Conservation (phyloP, 192 early-diverging fungal genomes). For the Pilaira anomala region DNA sequence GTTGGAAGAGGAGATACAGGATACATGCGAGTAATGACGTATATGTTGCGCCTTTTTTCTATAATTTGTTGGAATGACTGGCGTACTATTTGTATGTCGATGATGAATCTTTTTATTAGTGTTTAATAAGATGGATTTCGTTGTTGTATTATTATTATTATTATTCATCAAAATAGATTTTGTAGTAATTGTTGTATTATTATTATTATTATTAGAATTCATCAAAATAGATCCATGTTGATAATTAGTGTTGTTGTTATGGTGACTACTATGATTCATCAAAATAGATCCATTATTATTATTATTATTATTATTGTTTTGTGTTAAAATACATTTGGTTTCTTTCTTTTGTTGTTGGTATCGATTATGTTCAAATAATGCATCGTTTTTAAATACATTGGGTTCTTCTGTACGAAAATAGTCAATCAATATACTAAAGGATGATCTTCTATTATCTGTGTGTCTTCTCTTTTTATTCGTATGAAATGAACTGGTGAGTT, state of each 20-base stretch:
- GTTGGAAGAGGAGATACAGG: conserved; percentile 27
- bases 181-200: neutral
- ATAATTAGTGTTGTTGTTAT: no score
- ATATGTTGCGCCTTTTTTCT: conserved; percentile 1
- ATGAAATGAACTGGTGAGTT: conserved; percentile 13
- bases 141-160: no score
- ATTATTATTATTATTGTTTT: conserved; percentile 1
- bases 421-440: conserved; percentile 11
- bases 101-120: neutral
- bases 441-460: neutral
- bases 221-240: no score
- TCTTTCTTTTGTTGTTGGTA: conserved; percentile 3
- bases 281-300: neutral
- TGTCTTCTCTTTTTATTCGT: neutral
- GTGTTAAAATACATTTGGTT: no score
- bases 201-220: conserved; percentile 6
- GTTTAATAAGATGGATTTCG: no score
- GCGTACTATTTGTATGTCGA: conserved; percentile 24
- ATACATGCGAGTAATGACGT: conserved; percentile 32
- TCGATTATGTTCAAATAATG: conserved; percentile 10
- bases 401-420: conserved; percentile 7
- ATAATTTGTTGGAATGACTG: neutral
- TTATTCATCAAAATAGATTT: neutral
- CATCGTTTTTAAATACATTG: neutral
- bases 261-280: no score